These are phyloP conservation scores for Immersiporthe knoxdaviesiana DNA, from an alignment of 2,329 filamentous ascomycete species.

Conservation along the genomic window DNA sequence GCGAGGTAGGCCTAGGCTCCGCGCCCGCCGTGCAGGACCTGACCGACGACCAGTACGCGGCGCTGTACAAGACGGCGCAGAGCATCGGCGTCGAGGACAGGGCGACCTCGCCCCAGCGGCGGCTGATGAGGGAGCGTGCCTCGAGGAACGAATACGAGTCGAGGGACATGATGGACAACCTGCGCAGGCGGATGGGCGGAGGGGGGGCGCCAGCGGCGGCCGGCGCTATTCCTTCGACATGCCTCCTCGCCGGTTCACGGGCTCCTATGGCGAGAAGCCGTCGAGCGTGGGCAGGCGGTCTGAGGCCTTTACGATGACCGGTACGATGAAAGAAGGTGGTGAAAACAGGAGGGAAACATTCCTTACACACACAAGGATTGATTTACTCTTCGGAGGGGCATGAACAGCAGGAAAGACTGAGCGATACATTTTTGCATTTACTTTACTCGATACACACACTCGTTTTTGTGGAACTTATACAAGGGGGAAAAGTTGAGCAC, in stretches of 20 bases:
- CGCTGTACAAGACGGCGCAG: conserved; percentile 24
- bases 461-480: neutral
- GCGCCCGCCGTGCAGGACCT: conserved; percentile 22
- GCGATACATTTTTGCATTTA: neutral
- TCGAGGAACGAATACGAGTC: conserved; percentile 20
- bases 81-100: conserved; percentile 24
- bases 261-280: conserved; percentile 22
- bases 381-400: neutral
- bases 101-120: conserved; percentile 21
- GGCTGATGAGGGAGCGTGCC: conserved; percentile 20
- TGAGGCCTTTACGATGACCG: conserved; percentile 27
- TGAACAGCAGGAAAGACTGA: too few relatives aligned
- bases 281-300: conserved; percentile 22
- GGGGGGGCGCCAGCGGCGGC: conserved; percentile 7
- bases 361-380: neutral
- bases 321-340: conserved; percentile 9
- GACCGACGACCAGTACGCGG: conserved; percentile 20
- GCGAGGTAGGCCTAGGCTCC: neutral
- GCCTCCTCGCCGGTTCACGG: conserved; percentile 24
- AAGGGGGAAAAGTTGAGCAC: neutral
- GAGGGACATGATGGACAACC: conserved; percentile 20
- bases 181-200: conserved; percentile 18
- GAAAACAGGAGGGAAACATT: neutral
- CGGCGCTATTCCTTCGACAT: conserved; percentile 25
- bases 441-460: neutral